Evolutionary conservation across 768 basidiomycete species (phyloP), one percentile per base, ranked within the genome.

Genomic region (Rhodotorula taiwanensis): DNA sequence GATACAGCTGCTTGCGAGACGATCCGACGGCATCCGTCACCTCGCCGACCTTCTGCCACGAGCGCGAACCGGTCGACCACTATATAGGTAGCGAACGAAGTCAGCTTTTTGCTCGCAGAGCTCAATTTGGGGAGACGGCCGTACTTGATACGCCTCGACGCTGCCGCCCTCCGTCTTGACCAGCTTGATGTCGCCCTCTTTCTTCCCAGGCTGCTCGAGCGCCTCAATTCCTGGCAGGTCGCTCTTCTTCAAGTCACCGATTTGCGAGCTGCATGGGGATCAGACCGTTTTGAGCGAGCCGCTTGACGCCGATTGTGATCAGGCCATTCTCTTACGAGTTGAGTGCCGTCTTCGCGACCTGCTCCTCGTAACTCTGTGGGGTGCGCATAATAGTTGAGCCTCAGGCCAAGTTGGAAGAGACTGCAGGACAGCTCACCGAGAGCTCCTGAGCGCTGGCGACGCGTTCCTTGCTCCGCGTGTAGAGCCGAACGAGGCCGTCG

Each of bases 11-110:
- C 76, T 89, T 93, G 60, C 90, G 81, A n/a, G 84, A 83, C 41
- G 86, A 84, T 28, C 92, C 88, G 55, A 94, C 87, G 25, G 92
- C 93, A 73, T 95, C 95, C 7, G 93, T 91, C 9, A 98, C 93
- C 70, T 93, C 87, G 28, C 95, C 95, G 39, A 98, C 84, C 75
- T 93, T 94, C 75, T 89, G 83, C 95, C 95, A 99, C 30, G 80
- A 52, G n/a, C 51, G 23, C 11, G 51, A 81, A 6, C 80, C 76
- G 44, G 77, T 79, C 60, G 92, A 88, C 94, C 94, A 98, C 90
- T 97, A 64, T 14, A 61, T 31, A 21, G 57, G n/a, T 55, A 47
- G 52, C 69, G 60, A 58, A 30, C 30, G 21, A 7, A 4, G 39
- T 66, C 25, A 52, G n/a, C 23, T 48, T 18, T 23, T 41, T 13